Evolutionary conservation across 2,329 filamentous ascomycete genomes (phyloP).

Genomic region (Phaeophleospora eucalypticola): DNA sequence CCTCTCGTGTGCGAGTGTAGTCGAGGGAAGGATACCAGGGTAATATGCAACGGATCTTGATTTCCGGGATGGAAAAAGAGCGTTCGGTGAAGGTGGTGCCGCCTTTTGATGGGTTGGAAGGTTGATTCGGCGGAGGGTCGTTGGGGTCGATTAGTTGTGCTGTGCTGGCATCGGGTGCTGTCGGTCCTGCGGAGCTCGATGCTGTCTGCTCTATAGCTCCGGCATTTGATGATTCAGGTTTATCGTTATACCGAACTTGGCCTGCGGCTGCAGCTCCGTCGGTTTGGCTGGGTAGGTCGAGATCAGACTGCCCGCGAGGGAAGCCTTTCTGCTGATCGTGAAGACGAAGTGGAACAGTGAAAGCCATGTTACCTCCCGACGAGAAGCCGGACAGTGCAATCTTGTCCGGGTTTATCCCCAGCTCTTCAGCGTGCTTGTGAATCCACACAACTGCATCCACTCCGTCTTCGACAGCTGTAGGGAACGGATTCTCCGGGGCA

Average conservation of each 20-base stretch:
- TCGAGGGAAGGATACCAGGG: slow-evolving; percentile 62
- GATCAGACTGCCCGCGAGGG: slow-evolving; percentile 12
- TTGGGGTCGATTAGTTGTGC: slow-evolving; percentile 8
- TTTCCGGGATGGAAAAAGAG: slow-evolving; percentile 16
- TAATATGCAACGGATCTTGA: slow-evolving; percentile 54
- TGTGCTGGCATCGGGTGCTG: slow-evolving; percentile 13
- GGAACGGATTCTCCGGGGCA: slow-evolving; percentile 60
- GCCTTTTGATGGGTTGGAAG: slow-evolving; percentile 8
- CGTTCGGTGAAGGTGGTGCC: slow-evolving; percentile 9
- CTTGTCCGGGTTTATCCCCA: slow-evolving; percentile 55
- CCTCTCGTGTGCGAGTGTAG: slow-evolving; percentile 56
- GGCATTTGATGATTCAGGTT: slow-evolving; percentile 6
- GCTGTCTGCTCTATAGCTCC: neutral
- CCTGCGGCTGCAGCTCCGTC: slow-evolving; percentile 1
- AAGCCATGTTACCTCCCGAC: slow-evolving; percentile 59
- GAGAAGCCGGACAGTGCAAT: slow-evolving; percentile 60
- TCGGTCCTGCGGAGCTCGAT: slow-evolving; percentile 10
- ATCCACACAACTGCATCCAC: slow-evolving; percentile 59
- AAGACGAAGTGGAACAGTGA: slow-evolving; percentile 58
- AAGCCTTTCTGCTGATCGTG: slow-evolving; percentile 44
- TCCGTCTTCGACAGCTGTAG: slow-evolving; percentile 60
- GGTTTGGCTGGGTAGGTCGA: neutral
- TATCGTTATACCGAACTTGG: neutral
- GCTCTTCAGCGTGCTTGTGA: slow-evolving; percentile 51
- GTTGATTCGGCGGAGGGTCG: slow-evolving; percentile 10